Evolutionary conservation across 495 filamentous ascomycete genomes (phyloP), one percentile per base, ranked within the genome.

Genomic region (Xylaria sp.): DNA sequence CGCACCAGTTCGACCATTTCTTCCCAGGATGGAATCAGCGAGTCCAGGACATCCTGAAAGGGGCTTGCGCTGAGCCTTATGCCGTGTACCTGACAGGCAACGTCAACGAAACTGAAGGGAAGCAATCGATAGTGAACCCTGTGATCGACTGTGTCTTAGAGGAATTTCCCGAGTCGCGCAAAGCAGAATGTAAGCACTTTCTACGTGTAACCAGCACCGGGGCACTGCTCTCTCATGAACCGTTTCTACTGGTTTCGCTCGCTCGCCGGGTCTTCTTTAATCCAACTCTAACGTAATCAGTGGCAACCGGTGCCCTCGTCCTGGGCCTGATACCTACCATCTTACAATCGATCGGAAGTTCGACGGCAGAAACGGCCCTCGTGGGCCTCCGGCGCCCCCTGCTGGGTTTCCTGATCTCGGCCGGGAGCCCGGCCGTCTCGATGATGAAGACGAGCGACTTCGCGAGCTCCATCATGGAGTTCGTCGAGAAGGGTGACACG

Each of bases 331-430:
- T 70, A 21, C 71, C 71, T 11, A 70, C 59, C 5, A 63, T 69
- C 24, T 41, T 73, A 37, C 66, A 69, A 31, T 33, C 61, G 14
- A 65, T 73, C 48, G 71, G 71, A 7, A 59, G 48, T 41, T 65
- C 67, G 40, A 73, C 71, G 3, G 67, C 59, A 9, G 67, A 73
- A 52, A 70, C 67, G 41, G 67, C 67, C 61, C 67, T 73, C 40
- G 44, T 73, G 44, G 67, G 67, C 31, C 24, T 73, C 17, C 71
- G 61, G 9, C 46, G 67, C 12, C 71, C 71, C 0, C 5, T 73
- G 2, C 59, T 73, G 1, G 66, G 67, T 17, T 66, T 73, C 50
- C 21, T 73, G 12, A 62, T 73, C 7, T 66, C 67, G 9, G 71
- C 67, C 26, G 71, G 67, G 5, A 70, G 59, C 33, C 71, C 67